Evolutionary conservation across 768 basidiomycete species (phyloP).

Genomic region (Termitomyces sp.): DNA sequence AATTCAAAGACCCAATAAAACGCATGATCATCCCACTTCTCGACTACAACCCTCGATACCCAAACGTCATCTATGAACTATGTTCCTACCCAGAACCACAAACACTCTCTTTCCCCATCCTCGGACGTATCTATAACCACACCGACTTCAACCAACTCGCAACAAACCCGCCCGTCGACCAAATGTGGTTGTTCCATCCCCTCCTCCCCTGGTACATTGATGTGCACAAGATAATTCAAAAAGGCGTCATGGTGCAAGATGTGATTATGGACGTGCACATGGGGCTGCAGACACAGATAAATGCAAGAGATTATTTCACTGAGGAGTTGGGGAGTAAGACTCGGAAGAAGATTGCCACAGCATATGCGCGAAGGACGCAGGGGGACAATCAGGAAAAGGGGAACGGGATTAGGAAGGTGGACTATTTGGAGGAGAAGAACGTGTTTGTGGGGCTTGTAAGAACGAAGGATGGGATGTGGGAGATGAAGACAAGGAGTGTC

Average conservation of each 20-base stretch:
- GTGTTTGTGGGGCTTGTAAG: slow-evolving; percentile 43
- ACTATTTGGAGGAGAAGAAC: no score
- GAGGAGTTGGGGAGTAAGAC: slow-evolving; percentile 41
- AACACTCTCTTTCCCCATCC: background rate
- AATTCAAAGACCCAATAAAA: no score
- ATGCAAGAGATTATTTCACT: slow-evolving; percentile 57
- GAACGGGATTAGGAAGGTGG: slow-evolving; percentile 42
- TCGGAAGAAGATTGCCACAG: slow-evolving; percentile 37
- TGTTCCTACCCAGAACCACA: background rate
- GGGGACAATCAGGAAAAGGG: slow-evolving; percentile 28
- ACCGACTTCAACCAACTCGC: slow-evolving; percentile 50
- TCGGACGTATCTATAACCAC: slow-evolving; percentile 20
- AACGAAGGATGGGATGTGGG: slow-evolving; percentile 59
- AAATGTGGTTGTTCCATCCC: slow-evolving; percentile 40
- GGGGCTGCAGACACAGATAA: slow-evolving; percentile 43
- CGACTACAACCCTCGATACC: background rate
- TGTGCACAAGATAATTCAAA: slow-evolving; percentile 37
- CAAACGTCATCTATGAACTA: background rate
- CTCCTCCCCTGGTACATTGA: slow-evolving; percentile 70
- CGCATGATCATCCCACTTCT: background rate
- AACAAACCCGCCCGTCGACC: no score
- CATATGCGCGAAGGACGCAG: slow-evolving; percentile 45
- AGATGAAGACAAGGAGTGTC: slow-evolving; percentile 43
- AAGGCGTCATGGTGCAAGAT: slow-evolving; percentile 44
- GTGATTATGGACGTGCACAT: slow-evolving; percentile 31